Conservation (phyloP, 2,329 filamentous ascomycete species). For the Colletotrichum echinochloae region DNA sequence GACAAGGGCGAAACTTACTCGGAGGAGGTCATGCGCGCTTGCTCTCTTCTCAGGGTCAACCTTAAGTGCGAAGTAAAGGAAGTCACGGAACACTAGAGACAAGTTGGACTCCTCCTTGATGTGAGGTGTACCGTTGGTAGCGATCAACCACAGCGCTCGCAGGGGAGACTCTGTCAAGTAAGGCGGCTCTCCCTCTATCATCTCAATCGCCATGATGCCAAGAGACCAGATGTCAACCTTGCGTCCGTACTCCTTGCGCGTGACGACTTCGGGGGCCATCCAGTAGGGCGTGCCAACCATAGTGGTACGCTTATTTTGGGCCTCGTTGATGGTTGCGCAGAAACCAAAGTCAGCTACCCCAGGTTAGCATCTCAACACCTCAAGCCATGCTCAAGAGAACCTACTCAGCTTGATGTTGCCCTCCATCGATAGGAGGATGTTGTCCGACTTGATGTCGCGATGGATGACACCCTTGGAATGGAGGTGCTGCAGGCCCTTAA, state of each 20-base stretch:
- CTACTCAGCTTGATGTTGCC: constrained; percentile 97
- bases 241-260: constrained; percentile 95
- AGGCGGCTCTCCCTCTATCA: constrained; percentile 98
- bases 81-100: constrained; percentile 87
- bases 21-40: constrained; percentile 91
- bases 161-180: constrained; percentile 96
- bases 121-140: constrained; percentile 92
- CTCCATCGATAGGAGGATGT: constrained; percentile 92
- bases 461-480: constrained; percentile 99
- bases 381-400: constrained; percentile 46
- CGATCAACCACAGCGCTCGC: constrained; percentile 93
- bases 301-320: constrained; percentile 95
- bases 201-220: constrained; percentile 99
- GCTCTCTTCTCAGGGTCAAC: constrained; percentile 98
- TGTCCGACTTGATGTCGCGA: constrained; percentile 98
- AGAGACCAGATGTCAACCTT: constrained; percentile 99
- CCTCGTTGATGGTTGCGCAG: constrained; percentile 97
- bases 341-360: constrained; percentile 92
- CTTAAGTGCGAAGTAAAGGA: constrained; percentile 91
- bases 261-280: constrained; percentile 99
- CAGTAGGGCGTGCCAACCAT: constrained; percentile 99
- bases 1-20: constrained; percentile 69
- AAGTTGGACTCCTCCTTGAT: constrained; percentile 94
- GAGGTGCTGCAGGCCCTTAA: constrained; percentile 91
- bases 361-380: constrained; percentile 47